Percentiles rank a stretch among this genome's conserved stretches.
These are phyloP conservation scores for Scheffersomyces stambukii DNA, from an alignment of 1,139 yeast genomes.

Conservation along the genomic window DNA sequence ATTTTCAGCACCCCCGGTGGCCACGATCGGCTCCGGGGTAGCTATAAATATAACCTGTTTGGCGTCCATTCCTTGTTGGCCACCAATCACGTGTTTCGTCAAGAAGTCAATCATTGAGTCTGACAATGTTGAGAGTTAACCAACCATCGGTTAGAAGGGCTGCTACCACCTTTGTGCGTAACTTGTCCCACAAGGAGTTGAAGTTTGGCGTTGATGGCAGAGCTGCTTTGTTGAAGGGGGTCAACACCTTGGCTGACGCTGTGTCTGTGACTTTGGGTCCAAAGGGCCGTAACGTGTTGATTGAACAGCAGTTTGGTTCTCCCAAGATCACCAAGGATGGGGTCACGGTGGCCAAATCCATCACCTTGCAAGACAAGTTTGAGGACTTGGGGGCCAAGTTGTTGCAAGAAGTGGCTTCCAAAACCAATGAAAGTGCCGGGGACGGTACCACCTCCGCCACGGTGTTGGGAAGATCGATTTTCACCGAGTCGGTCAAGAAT, in stretches of 20 bases:
- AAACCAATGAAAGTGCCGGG: constrained; percentile 98
- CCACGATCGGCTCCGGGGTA: no score
- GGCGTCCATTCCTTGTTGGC: no score
- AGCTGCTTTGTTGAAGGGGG: constrained; percentile 94
- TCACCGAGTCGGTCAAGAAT: constrained; percentile 95
- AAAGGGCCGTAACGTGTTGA: constrained; percentile 95
- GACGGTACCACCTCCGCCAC: constrained; percentile 99
- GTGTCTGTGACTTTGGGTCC: constrained; percentile 98
- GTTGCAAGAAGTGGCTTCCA: constrained; percentile 96
- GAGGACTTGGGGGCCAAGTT: constrained; percentile 97
- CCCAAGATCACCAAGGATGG: constrained; percentile 99
- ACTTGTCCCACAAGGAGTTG: constrained; percentile 86
- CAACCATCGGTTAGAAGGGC: constrained; percentile 45
- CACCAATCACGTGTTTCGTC: no score
- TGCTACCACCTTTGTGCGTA: constrained; percentile 45
- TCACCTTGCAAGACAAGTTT: constrained; percentile 84
- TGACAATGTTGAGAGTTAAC: constrained; percentile 50
- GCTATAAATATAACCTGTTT: no score
- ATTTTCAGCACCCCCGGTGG: no score
- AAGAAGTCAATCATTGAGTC: no score
- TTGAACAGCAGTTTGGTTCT: constrained; percentile 95
- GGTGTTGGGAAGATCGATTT: constrained; percentile 93
- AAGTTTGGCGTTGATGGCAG: constrained; percentile 98
- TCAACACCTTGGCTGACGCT: constrained; percentile 94
- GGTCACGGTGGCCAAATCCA: constrained; percentile 94